phyloP scores from a whole-genome alignment of 2,329 filamentous ascomycete species.

The Achaetomium macrosporum region DNA sequence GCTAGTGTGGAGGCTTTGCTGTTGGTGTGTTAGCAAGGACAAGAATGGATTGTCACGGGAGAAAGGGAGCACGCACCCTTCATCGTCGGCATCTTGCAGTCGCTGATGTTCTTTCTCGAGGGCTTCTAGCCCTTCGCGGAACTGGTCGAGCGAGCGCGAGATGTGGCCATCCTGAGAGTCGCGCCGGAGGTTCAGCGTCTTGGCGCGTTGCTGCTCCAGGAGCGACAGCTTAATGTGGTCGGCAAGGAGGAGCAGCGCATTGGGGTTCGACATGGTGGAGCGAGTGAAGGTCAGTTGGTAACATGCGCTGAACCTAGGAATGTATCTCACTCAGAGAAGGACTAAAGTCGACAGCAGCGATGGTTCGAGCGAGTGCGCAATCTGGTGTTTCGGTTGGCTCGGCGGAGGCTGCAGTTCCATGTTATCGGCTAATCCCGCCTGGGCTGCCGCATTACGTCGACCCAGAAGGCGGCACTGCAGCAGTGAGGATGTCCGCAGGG shows the following conservation, averaged over 20 bases:
- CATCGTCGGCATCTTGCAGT: conserved; percentile 58
- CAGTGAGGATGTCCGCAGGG: not conserved
- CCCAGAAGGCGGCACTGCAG: not conserved
- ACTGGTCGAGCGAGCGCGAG: conserved; percentile 77
- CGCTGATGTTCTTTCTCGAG: conserved; percentile 60
- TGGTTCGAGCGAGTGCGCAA: not conserved
- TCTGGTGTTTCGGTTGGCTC: conserved; percentile 10
- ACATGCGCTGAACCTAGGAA: not conserved
- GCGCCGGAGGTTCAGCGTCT: conserved; percentile 70
- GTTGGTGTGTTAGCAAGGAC: conserved; percentile 21
- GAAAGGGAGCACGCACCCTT: conserved; percentile 43
- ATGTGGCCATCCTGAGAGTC: conserved; percentile 85
- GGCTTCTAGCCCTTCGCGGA: conserved; percentile 70
- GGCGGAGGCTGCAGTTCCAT: not conserved
- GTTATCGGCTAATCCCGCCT: conserved; percentile 2
- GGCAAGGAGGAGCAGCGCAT: conserved; percentile 84
- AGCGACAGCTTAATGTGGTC: conserved; percentile 97
- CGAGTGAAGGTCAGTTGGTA: not conserved
- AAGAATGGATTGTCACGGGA: not conserved
- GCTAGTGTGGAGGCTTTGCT: conserved; percentile 45
- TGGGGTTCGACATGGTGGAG: conserved; percentile 48
- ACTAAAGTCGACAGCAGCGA: not conserved
- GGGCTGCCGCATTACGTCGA: conserved; percentile 12
- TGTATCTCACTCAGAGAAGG: not conserved
- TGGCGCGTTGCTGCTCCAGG: conserved; percentile 82